phyloP scores from a whole-genome alignment of 2,329 filamentous ascomycete species.

The Xylariaceae sp. region DNA sequence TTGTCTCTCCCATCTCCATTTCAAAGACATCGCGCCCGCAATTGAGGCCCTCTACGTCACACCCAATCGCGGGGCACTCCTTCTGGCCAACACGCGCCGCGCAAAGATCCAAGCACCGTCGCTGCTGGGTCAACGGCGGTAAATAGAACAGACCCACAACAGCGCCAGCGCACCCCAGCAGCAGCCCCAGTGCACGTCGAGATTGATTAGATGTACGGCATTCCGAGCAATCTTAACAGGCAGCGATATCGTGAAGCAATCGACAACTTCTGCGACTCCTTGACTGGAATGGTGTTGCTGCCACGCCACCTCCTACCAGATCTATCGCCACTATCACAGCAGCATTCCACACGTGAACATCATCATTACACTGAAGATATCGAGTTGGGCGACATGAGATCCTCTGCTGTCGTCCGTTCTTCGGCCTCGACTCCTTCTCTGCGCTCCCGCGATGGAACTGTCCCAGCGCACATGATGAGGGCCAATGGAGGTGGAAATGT shows the following conservation, averaged over 20 bases:
- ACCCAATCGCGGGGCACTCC: conserved; percentile 7
- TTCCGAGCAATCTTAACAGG: conserved; percentile 22
- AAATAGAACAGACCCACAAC: conserved; percentile 24
- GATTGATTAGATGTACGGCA: conserved; percentile 21
- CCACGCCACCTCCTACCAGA: conserved; percentile 44
- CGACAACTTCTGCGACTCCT: conserved; percentile 19
- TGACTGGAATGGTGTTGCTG: conserved; percentile 37
- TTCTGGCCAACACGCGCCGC: background rate
- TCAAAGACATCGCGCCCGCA: too few species aligned
- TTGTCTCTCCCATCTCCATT: too few species aligned
- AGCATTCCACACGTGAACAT: conserved; percentile 28
- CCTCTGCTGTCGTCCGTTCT: conserved; percentile 19
- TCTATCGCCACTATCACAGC: conserved; percentile 22
- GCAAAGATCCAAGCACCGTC: conserved; percentile 6
- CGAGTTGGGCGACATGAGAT: conserved; percentile 11
- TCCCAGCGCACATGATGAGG: conserved; percentile 53
- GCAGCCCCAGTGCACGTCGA: background rate
- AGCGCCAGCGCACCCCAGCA: conserved; percentile 4
- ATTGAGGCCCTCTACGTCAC: background rate
- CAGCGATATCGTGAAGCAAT: conserved; percentile 25
- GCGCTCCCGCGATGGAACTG: conserved; percentile 67
- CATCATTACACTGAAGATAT: conserved; percentile 11
- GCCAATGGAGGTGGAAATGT: conserved; percentile 72
- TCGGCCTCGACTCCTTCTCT: conserved; percentile 77
- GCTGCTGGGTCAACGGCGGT: conserved; percentile 19